phyloP scores from a whole-genome alignment of 2,329 filamentous ascomycete genomes.

The Alternaria burnsii region DNA sequence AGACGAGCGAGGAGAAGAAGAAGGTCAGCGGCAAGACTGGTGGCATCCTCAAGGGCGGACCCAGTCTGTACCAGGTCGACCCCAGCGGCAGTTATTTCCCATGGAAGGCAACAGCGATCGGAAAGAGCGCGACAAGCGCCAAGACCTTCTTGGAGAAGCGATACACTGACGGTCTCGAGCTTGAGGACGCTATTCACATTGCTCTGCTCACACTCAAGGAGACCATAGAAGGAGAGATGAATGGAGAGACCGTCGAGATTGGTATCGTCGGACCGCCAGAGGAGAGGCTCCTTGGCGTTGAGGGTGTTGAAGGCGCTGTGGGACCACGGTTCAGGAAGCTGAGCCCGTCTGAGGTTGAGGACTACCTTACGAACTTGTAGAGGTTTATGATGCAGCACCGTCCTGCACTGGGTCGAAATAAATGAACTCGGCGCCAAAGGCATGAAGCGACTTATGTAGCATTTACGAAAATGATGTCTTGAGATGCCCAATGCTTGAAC shows the following conservation, averaged over 20 bases:
- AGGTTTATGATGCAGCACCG: conserved; percentile 7
- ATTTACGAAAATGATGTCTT: conserved; percentile 37
- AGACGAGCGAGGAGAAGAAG: conserved; percentile 68
- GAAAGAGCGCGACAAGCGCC: conserved; percentile 96
- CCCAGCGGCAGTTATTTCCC: conserved; percentile 99
- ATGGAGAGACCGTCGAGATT: conserved; percentile 97
- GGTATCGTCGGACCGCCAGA: conserved; percentile 96
- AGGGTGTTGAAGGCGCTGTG: conserved; percentile 84
- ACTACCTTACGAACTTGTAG: conserved; percentile 98
- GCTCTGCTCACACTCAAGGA: conserved; percentile 97
- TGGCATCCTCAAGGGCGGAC: conserved; percentile 92
- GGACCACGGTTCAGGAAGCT: conserved; percentile 93
- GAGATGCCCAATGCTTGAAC: conserved; percentile 1
- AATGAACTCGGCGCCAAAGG: conserved; percentile 12
- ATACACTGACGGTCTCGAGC: conserved; percentile 95
- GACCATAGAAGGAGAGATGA: conserved; percentile 99
- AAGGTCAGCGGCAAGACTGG: conserved; percentile 88
- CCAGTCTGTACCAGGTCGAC: conserved; percentile 98
- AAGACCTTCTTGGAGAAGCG: conserved; percentile 99
- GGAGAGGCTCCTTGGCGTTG: conserved; percentile 88
- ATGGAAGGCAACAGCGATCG: conserved; percentile 99
- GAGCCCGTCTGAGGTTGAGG: conserved; percentile 97
- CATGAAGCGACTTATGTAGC: conserved; percentile 31
- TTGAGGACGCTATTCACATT: conserved; percentile 98
- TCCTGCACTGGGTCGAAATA: neutral